Evolutionary conservation across 768 basidiomycete species (phyloP).

Genomic region (Rhodosporidiobolus sp.): DNA sequence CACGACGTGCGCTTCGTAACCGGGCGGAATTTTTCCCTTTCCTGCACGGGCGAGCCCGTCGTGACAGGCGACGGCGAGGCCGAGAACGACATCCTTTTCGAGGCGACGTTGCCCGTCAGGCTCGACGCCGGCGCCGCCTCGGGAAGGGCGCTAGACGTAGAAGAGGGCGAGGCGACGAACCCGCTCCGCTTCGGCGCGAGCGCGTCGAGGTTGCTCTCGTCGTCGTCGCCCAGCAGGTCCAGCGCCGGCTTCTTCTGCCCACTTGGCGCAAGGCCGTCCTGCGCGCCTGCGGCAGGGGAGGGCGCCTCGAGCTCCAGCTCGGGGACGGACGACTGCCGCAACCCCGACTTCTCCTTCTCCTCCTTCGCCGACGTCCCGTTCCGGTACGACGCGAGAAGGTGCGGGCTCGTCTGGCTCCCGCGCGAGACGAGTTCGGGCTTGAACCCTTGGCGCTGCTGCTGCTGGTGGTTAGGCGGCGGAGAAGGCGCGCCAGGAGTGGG

Average conservation of each 20-base stretch:
- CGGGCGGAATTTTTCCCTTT: constrained; percentile 38
- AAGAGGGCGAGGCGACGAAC: neutral
- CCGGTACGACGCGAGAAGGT: constrained; percentile 38
- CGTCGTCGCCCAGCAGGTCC: constrained; percentile 30
- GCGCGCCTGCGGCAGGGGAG: neutral
- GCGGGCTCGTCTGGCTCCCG: constrained; percentile 42
- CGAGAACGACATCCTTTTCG: constrained; percentile 20
- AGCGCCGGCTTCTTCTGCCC: neutral
- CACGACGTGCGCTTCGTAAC: constrained; percentile 14
- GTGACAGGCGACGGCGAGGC: neutral
- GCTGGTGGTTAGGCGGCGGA: neutral
- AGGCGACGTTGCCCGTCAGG: neutral
- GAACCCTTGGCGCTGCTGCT: neutral
- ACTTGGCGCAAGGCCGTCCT: too few species aligned
- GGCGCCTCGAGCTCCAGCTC: constrained; percentile 15
- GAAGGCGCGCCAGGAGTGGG: neutral
- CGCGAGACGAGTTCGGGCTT: constrained; percentile 38
- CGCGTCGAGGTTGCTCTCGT: neutral
- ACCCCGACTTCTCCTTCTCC: neutral
- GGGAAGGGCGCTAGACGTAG: too few species aligned
- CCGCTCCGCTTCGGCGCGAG: neutral
- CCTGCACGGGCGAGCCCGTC: neutral
- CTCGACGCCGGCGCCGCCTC: too few species aligned
- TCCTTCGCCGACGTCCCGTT: neutral
- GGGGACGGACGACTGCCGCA: constrained; percentile 17